These are phyloP conservation scores for Puccinia triticina DNA, from an alignment of 1,284 basidiomycete genomes.

Conservation along the genomic window DNA sequence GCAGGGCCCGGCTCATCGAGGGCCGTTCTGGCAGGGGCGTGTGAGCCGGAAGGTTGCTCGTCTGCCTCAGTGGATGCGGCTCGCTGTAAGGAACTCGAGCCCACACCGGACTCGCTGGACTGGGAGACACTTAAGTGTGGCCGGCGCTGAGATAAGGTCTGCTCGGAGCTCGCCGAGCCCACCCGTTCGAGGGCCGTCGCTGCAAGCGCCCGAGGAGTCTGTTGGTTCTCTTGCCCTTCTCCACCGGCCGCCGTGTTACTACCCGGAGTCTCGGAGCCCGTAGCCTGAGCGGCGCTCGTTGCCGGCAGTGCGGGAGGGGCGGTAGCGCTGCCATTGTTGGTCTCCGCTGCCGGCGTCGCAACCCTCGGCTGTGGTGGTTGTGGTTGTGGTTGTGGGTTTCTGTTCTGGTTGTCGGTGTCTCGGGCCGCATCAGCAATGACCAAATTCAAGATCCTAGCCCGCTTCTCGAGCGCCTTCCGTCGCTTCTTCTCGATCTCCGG, in stretches of 20 bases:
- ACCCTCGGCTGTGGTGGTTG: neutral
- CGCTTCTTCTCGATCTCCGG: slow-evolving; percentile 58
- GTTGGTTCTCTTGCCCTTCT: neutral
- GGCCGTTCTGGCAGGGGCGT: too few species aligned
- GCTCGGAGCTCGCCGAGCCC: neutral
- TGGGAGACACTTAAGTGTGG: neutral
- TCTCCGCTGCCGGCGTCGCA: neutral
- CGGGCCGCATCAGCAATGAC: slow-evolving; percentile 49
- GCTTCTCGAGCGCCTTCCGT: slow-evolving; percentile 57
- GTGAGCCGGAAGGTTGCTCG: too few species aligned
- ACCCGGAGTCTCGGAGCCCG: neutral
- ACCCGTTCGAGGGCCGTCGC: slow-evolving; percentile 9
- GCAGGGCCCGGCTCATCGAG: too few species aligned
- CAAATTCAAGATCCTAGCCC: slow-evolving; percentile 55
- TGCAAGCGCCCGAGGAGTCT: neutral
- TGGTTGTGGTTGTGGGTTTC: slow-evolving; percentile 12
- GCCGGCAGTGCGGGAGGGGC: neutral
- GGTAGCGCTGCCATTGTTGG: neutral
- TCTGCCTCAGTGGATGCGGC: too few species aligned
- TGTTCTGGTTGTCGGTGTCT: neutral
- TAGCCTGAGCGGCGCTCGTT: neutral
- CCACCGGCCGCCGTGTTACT: neutral
- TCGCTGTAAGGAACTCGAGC: too few species aligned
- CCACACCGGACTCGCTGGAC: neutral
- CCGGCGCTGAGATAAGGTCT: neutral